Evolutionary conservation across 2,329 filamentous ascomycete genomes (phyloP).

Genomic region (Phaeosphaeria sp.): DNA sequence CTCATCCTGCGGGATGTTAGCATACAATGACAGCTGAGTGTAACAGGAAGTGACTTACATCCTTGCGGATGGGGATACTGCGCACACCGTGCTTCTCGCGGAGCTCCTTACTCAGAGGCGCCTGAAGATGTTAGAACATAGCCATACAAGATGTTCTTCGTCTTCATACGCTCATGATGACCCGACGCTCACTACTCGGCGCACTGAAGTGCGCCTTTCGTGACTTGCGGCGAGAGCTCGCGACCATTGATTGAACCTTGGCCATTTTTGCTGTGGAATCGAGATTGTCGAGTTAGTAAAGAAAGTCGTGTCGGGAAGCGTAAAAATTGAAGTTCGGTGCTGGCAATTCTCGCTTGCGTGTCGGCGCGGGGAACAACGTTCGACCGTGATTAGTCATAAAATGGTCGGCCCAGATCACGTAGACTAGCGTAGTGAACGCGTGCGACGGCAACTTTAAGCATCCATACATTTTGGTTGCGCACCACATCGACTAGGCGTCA

Average conservation of each 20-base stretch:
- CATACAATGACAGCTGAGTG: conserved; percentile 19
- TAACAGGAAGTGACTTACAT: conserved; percentile 56
- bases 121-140: conserved; percentile 45
- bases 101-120: conserved; percentile 73
- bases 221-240: conserved; percentile 95
- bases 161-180: conserved; percentile 84
- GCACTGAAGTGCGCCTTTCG: conserved; percentile 98
- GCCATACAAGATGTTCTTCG: conserved; percentile 55
- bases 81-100: conserved; percentile 98
- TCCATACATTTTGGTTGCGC: background rate
- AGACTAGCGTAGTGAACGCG: conserved; percentile 19
- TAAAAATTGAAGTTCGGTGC: conserved; percentile 20
- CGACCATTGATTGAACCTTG: conserved; percentile 69
- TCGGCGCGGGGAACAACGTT: conserved; percentile 15
- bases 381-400: conserved; percentile 6
- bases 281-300: conserved; percentile 41
- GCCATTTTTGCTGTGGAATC: conserved; percentile 65
- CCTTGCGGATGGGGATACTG: conserved; percentile 92
- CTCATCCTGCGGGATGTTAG: conserved; percentile 64
- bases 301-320: conserved; percentile 21
- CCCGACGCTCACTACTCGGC: conserved; percentile 90
- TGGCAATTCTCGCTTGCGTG: conserved; percentile 17
- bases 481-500: conserved; percentile 12
- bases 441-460: conserved; percentile 8
- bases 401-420: background rate